These are phyloP conservation scores for Podila clonocystis DNA, from an alignment of 192 early-diverging fungal species.

Conservation along the genomic window DNA sequence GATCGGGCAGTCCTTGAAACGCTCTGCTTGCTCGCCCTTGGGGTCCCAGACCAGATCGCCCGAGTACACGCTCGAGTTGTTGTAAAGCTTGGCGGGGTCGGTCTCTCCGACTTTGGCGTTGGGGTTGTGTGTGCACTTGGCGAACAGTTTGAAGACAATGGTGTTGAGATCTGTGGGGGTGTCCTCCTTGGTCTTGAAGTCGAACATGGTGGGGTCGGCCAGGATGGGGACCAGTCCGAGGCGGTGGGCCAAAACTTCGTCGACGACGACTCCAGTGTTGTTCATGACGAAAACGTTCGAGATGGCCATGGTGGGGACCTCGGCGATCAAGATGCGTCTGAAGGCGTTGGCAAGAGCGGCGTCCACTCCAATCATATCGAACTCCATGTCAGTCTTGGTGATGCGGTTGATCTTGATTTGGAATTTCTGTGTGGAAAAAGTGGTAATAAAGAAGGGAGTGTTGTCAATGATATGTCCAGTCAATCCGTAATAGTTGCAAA, in stretches of 20 bases:
- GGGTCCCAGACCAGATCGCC: constrained; percentile 85
- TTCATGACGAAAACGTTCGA: constrained; percentile 92
- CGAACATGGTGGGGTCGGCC: constrained; percentile 85
- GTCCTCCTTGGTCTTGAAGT: constrained; percentile 77
- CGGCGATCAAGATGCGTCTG: constrained; percentile 92
- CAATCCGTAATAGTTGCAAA: neutral
- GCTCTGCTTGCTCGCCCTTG: constrained; percentile 87
- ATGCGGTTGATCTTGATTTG: constrained; percentile 74
- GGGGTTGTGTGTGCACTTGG: constrained; percentile 75
- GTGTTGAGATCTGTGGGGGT: constrained; percentile 93
- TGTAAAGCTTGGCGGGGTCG: constrained; percentile 78
- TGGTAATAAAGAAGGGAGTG: neutral
- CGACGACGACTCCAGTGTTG: constrained; percentile 91
- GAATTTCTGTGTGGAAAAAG: constrained; percentile 64
- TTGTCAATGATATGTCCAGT: neutral
- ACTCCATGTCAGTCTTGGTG: constrained; percentile 86
- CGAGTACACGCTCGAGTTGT: constrained; percentile 80
- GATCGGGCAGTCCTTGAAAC: constrained; percentile 75
- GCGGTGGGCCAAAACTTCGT: constrained; percentile 93
- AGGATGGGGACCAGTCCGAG: constrained; percentile 93
- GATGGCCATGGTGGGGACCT: constrained; percentile 98
- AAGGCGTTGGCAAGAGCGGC: constrained; percentile 95
- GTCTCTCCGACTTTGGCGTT: constrained; percentile 69
- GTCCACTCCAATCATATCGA: constrained; percentile 95
- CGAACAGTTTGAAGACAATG: constrained; percentile 86